phyloP scores from a whole-genome alignment of 2,329 filamentous ascomycete species.

The Mycosphaerella sp. region DNA sequence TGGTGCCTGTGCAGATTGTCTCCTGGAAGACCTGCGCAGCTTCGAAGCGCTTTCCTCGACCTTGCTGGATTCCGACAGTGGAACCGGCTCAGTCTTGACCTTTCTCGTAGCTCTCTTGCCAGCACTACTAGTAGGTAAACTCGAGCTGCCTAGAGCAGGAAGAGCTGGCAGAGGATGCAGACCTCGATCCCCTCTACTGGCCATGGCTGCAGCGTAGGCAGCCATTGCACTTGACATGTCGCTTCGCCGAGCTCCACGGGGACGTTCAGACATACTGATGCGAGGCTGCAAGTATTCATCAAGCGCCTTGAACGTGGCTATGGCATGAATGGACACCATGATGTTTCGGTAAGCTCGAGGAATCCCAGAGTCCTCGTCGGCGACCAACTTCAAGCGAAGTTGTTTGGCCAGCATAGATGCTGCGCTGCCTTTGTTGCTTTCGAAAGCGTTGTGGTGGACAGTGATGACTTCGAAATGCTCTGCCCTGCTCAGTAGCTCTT shows the following conservation, averaged over 20 bases:
- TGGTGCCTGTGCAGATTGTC: constrained; percentile 27
- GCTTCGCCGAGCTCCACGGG: constrained; percentile 51
- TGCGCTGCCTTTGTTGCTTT: constrained; percentile 82
- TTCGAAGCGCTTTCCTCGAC: constrained; percentile 21
- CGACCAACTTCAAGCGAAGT: constrained; percentile 77
- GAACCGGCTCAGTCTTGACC: constrained; percentile 22
- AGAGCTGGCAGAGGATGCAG: constrained; percentile 32
- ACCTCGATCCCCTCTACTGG: constrained; percentile 41
- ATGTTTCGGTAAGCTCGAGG: constrained; percentile 83
- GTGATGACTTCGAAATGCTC: constrained; percentile 98
- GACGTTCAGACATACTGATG: constrained; percentile 72
- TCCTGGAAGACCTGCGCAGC: constrained; percentile 31
- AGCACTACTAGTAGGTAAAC: constrained; percentile 23
- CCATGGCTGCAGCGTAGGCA: constrained; percentile 69
- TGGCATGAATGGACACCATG: constrained; percentile 97
- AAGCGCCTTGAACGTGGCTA: constrained; percentile 92
- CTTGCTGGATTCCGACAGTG: constrained; percentile 17
- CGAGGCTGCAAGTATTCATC: constrained; percentile 92
- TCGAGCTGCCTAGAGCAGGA: constrained; percentile 29
- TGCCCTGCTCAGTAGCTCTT: constrained; percentile 90
- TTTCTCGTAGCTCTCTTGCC: constrained; percentile 19
- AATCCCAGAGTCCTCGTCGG: constrained; percentile 85
- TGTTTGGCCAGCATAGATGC: constrained; percentile 97
- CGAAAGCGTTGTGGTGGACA: constrained; percentile 85
- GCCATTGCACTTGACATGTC: constrained; percentile 64